Conservation (phyloP, 148 eudicot genomes). For the Limonium bicolor region DNA sequence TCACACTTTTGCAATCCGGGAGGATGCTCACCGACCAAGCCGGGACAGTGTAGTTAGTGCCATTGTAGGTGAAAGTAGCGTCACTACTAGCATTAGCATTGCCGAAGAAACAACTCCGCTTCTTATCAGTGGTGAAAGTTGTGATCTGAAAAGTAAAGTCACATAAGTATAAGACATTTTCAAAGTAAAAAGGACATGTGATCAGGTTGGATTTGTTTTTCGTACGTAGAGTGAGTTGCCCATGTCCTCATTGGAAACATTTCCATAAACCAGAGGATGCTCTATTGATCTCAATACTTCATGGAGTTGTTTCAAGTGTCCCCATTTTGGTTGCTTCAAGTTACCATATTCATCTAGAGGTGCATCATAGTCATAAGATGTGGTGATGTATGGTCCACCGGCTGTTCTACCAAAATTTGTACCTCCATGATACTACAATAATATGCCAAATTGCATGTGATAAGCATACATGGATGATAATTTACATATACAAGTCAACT, state of each 20-base stretch:
- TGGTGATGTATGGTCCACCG: constrained; percentile 36
- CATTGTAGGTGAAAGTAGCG: constrained; percentile 31
- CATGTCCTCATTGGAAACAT: background rate
- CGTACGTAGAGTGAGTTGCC: background rate
- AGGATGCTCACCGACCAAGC: constrained; percentile 85
- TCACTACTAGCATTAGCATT: constrained; percentile 4
- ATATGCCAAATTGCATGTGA: no score
- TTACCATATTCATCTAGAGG: constrained; percentile 22
- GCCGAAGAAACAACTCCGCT: constrained; percentile 8
- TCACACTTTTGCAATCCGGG: constrained; percentile 41
- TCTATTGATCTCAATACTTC: constrained; percentile 10
- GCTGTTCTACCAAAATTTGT: constrained; percentile 36
- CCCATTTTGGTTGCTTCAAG: constrained; percentile 27
- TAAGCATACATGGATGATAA: background rate
- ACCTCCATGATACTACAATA: constrained; percentile 37
- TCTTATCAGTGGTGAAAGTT: background rate
- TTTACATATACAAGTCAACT: background rate
- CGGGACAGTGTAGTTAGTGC: constrained; percentile 32
- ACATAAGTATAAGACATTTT: background rate
- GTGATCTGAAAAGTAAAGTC: constrained; percentile 7
- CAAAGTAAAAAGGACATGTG: background rate
- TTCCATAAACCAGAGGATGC: constrained; percentile 11
- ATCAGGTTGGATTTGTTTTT: background rate
- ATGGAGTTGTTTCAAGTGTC: constrained; percentile 26
- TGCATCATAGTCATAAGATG: constrained; percentile 39